Percentiles rank a stretch among this genome's conserved stretches.
Evolutionary conservation across 768 basidiomycete species (phyloP).

Genomic region (Rhizopogon vulgaris): DNA sequence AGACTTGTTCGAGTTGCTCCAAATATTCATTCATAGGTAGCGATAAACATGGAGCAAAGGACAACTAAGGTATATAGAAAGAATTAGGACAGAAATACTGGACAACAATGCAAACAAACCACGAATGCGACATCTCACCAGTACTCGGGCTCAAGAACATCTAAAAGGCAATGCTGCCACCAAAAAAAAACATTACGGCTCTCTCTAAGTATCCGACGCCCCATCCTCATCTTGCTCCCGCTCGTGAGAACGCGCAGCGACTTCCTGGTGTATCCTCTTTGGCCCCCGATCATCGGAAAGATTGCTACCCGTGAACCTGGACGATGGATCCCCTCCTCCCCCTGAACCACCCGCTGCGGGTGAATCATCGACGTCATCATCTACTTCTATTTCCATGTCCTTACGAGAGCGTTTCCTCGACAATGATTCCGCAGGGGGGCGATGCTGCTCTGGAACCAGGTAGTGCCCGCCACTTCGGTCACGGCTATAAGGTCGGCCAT

Average conservation of each 20-base stretch:
- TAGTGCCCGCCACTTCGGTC: constrained; percentile 32
- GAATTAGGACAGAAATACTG: constrained; percentile 7
- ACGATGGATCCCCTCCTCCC: constrained; percentile 21
- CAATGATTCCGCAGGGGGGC: constrained; percentile 32
- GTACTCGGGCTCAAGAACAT: constrained; percentile 29
- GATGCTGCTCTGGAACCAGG: constrained; percentile 31
- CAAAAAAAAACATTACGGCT: neutral
- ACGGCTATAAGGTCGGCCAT: constrained; percentile 34
- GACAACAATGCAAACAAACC: constrained; percentile 10
- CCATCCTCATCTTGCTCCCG: constrained; percentile 26
- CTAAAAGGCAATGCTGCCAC: constrained; percentile 18
- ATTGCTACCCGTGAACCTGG: constrained; percentile 31
- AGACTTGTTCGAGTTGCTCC: neutral
- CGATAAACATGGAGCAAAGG: neutral
- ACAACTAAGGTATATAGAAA: neutral
- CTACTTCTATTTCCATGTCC: constrained; percentile 60
- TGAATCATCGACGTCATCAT: constrained; percentile 36
- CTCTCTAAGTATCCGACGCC: constrained; percentile 25
- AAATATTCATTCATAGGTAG: neutral
- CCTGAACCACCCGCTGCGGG: constrained; percentile 24
- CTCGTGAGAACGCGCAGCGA: constrained; percentile 16
- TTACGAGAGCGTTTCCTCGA: constrained; percentile 52
- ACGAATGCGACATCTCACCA: constrained; percentile 1
- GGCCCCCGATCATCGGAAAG: constrained; percentile 45
- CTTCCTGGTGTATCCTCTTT: constrained; percentile 56